Conservation (phyloP, 2,329 filamentous ascomycete species). For the Trichoderma sp. region DNA sequence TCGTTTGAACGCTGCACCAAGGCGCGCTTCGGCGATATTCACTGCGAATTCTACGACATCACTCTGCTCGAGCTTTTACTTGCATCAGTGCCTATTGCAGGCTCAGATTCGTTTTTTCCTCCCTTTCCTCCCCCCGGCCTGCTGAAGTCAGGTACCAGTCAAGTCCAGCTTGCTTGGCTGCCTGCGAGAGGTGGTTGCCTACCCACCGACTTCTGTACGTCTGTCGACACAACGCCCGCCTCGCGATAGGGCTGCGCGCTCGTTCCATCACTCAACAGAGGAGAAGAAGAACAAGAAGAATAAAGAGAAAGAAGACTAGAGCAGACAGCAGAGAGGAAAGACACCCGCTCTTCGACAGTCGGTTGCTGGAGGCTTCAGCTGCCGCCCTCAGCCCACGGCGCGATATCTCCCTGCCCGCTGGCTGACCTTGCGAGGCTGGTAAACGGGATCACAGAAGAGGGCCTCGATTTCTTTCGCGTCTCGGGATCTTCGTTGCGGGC, state of each 20-base stretch:
- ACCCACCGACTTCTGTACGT: constrained; percentile 28
- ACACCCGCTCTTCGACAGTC: not conserved
- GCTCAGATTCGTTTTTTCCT: not conserved
- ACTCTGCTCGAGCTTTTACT: not conserved
- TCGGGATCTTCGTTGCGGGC: not conserved
- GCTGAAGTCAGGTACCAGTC: constrained; percentile 13
- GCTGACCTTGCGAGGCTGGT: not conserved
- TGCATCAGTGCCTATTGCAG: not conserved
- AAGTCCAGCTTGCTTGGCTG: not conserved
- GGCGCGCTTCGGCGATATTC: constrained; percentile 24
- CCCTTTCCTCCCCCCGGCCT: not conserved
- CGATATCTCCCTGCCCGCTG: not conserved
- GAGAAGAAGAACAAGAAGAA: too few relatives aligned
- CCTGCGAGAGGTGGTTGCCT: constrained; percentile 23
- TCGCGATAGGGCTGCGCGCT: constrained; percentile 17
- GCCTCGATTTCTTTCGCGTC: not conserved
- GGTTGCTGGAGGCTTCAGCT: not conserved
- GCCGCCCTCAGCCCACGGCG: constrained; percentile 1
- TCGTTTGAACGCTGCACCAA: constrained; percentile 24
- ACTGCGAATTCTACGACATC: constrained; percentile 6
- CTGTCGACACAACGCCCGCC: constrained; percentile 11
- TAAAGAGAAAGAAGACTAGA: not conserved
- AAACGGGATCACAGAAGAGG: not conserved
- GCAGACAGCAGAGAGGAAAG: too few relatives aligned
- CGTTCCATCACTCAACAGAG: not conserved